phyloP scores from a whole-genome alignment of 2,329 filamentous ascomycete species.

The Fusarium ambrosium region DNA sequence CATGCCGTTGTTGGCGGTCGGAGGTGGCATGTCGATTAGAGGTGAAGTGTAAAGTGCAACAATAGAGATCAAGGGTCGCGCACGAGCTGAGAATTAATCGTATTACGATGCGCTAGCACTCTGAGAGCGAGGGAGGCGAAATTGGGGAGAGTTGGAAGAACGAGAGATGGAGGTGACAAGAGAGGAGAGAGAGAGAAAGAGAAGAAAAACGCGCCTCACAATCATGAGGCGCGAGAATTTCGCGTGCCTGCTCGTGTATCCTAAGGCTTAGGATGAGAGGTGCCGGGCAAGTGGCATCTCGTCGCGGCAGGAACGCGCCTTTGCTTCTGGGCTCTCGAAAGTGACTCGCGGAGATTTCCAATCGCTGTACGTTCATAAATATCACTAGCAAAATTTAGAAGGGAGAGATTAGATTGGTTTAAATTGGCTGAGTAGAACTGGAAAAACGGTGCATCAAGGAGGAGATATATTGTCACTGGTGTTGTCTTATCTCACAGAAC shows the following conservation, averaged over 20 bases:
- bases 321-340: not conserved
- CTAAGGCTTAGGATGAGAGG: not conserved
- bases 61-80: not conserved
- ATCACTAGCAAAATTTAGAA: not conserved
- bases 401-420: not conserved
- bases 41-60: not conserved
- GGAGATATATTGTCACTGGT: not conserved
- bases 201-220: not conserved
- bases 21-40: not conserved
- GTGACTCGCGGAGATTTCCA: not conserved
- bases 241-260: not conserved
- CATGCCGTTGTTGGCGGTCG: not conserved
- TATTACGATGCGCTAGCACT: not conserved
- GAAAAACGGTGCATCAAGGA: not conserved
- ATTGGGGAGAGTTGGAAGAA: not conserved
- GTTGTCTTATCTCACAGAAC: not conserved
- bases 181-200: not conserved
- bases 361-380: accelerated
- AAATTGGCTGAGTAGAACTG: not conserved
- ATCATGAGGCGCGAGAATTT: not conserved
- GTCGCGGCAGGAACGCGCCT: not conserved
- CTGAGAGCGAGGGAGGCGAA: not conserved
- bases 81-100: not conserved
- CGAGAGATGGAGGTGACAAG: not conserved
- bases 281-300: not conserved